Evolutionary conservation across 352 stramenopile species (phyloP).

Genomic region (Pythium vanterpoolii): DNA sequence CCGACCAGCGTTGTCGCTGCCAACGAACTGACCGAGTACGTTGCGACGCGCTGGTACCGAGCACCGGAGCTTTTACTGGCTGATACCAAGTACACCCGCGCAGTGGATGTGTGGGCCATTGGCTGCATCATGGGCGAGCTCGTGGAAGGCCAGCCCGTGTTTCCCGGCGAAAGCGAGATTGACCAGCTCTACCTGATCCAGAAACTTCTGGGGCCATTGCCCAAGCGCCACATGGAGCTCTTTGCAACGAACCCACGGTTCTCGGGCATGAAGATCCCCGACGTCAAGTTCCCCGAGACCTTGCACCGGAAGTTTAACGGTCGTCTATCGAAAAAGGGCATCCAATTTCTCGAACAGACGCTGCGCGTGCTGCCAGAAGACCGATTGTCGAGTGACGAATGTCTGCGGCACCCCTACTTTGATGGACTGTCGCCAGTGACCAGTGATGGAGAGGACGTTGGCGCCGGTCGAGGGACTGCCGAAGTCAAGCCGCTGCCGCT

Average conservation of each 20-base stretch:
- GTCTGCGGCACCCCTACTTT: constrained; percentile 87
- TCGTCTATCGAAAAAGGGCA: constrained; percentile 77
- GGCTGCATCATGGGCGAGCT: constrained; percentile 98
- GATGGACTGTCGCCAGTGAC: constrained; percentile 41
- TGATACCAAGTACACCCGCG: constrained; percentile 97
- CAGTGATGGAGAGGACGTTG: not conserved
- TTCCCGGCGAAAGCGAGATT: constrained; percentile 98
- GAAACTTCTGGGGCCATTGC: constrained; percentile 96
- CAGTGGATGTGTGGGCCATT: constrained; percentile 95
- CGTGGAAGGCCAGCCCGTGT: constrained; percentile 95
- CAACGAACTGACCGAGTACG: constrained; percentile 98
- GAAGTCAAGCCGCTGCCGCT: constrained; percentile 24
- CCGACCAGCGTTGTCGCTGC: constrained; percentile 48
- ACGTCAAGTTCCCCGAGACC: constrained; percentile 91
- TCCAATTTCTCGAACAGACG: constrained; percentile 78
- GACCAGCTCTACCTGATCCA: constrained; percentile 99
- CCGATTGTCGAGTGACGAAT: constrained; percentile 70
- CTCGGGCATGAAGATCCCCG: constrained; percentile 90
- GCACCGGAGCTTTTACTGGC: constrained; percentile 99
- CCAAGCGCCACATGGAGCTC: constrained; percentile 89
- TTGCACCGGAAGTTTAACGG: constrained; percentile 89
- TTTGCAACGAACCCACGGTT: constrained; percentile 92
- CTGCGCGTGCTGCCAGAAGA: constrained; percentile 78
- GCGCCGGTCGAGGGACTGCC: not conserved
- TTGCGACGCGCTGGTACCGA: constrained; percentile 98